Base-by-base conservation (phyloP, 2,329 filamentous ascomycete genomes). In the Penicillium thymicola region DNA sequence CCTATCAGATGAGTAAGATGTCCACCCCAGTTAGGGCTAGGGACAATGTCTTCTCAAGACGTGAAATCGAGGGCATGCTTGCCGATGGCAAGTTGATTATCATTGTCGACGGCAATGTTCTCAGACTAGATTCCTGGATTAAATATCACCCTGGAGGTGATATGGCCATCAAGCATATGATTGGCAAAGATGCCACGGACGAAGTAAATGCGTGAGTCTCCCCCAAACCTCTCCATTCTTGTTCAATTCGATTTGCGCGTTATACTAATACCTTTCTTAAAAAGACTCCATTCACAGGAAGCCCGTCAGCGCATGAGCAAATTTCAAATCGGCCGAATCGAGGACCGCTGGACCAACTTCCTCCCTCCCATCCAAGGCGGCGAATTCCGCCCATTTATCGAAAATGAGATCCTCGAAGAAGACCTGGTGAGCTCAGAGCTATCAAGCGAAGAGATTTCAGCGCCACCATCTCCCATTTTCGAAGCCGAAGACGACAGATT, bases 181-280 rank as follows among this genome's bases (percentile, higher is more conserved):
- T 97, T 58, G 92, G 92, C 53, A 85, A 88, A 75, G 92, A 96
- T 84, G 93, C 91, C 42, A 96, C 93, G 10, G 92, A 96, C 71
- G 93, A 97, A 76, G 85, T 97, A 52, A 89, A 87, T 68, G 89
- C 86, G 89, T 96, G 81, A 46, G 87, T 78, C 43, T 47, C 57
- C 53, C 36, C 36, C 11, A 13, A 47, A 5, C 10, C 18, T 47
- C 9, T n/a, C 30, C 46, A 44, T 48, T 40, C 18, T 37, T 42
- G 27, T 46, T 37, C 18, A 18, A 13, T 16, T 10, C 4, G 5
- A 54, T 32, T n/a, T 36, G n/a, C 4, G 6, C n/a, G 34, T 28
- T 25, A 37, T 53, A 54, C 57, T 59, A 32, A 59, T 64, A 67
- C 45, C 67, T 45, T 47, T 41, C 11, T 16, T 63, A 93, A 62